Base-by-base conservation (phyloP, 148 eudicot species). In the Heliamphora exappendiculata region DNA sequence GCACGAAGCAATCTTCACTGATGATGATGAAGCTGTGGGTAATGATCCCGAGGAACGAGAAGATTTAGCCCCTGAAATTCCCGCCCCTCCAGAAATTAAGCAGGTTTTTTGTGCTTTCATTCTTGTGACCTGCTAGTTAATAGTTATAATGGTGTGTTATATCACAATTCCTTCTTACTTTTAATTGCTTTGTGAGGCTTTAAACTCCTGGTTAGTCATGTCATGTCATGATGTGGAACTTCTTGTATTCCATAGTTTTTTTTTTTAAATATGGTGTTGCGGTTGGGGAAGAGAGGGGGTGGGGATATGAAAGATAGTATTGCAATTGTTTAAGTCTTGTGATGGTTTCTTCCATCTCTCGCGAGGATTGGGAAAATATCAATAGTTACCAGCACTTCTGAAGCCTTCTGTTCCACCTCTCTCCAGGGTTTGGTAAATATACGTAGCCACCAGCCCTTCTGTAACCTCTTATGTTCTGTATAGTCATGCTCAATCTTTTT, bases 81-180 rank as follows among this genome's bases (percentile, higher is more conserved):
- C 98, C 55, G 94, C 97, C 10, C 98, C 98, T 75, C 98, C 98
- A 17, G 98, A 95, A 85, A 92, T 95, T 78, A 92, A 92, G 86
- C 91, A 89, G 97, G 96, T 92, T 57, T 58, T 65, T 60, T 36
- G 49, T 59, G 9, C 29, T 72, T 81, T 17, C 14, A 41, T 47
- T 42, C 50, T 47, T 58, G 71, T 2, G 45, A 42, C 51, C 74
- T 64, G 59, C 47, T 34, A 16, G 20, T 36, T 59, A 39, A 16
- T 50, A 51, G 5, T 20, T 57, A 20, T 12, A 42, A 26, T 74
- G 55, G n/a, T 36, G 28, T 34, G 54, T 72, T 72, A 53, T 17
- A 10, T 34, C 34, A 29, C 41, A 13, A 1, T 8, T 13, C 16
- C 12, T 49, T 33, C 10, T 72, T 20, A n/a, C 33, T 33, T 54